These are phyloP conservation scores for Malassezia japonica DNA, from an alignment of 1,284 basidiomycete genomes.

Conservation along the genomic window DNA sequence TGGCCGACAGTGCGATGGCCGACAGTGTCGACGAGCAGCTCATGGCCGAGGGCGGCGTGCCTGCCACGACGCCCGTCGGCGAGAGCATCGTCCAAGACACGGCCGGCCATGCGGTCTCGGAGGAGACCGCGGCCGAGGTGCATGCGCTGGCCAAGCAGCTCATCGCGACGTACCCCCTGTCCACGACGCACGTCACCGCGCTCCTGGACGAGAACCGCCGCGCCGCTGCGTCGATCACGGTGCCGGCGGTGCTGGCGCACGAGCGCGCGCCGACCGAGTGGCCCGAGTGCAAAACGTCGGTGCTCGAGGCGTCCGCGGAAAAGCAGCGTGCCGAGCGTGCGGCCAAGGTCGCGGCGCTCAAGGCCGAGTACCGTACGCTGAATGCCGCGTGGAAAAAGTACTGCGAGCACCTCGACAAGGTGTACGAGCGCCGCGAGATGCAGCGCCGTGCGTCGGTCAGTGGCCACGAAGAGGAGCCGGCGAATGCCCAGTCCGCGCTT, in stretches of 20 bases:
- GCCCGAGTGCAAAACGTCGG: background rate
- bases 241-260: background rate
- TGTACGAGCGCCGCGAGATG: slow-evolving; percentile 28
- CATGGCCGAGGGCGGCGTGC: too few species aligned
- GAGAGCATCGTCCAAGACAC: too few species aligned
- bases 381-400: slow-evolving; percentile 38
- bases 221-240: background rate
- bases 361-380: slow-evolving; percentile 30
- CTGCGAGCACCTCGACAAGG: slow-evolving; percentile 33
- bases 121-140: background rate
- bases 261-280: background rate
- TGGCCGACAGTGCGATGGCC: too few species aligned
- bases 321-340: background rate
- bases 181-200: background rate
- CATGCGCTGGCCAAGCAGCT: slow-evolving; percentile 9
- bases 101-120: background rate
- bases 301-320: background rate
- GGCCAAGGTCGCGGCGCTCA: slow-evolving; percentile 29
- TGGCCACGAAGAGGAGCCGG: background rate
- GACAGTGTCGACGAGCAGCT: too few species aligned
- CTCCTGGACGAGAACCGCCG: background rate
- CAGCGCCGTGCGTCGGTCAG: background rate
- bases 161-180: background rate
- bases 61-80: too few species aligned
- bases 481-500: background rate